Evolutionary conservation across 169 alveolate genomes (phyloP).

Genomic region (Babesia gibsoni): DNA sequence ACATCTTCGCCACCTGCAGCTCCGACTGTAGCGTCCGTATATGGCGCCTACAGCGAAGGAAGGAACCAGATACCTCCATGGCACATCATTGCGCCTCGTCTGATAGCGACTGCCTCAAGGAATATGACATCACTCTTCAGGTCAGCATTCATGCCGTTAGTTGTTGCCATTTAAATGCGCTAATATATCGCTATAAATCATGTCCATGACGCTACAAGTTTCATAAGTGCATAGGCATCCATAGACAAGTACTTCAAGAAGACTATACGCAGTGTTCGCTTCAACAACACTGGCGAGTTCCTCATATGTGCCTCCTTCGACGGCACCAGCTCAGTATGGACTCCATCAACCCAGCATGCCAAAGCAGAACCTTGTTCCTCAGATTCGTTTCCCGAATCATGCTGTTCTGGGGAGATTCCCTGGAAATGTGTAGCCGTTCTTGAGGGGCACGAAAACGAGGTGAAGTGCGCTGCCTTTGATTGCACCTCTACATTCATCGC

Average conservation of each 20-base stretch:
- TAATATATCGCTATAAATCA: neutral
- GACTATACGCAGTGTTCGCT: conserved; percentile 68
- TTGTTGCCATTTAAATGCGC: neutral
- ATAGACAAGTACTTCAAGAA: conserved; percentile 68
- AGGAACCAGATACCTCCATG: neutral
- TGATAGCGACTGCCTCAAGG: conserved; percentile 20
- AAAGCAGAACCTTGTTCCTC: neutral
- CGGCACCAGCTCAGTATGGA: conserved; percentile 62
- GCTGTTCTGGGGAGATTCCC: neutral
- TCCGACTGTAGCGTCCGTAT: conserved; percentile 93
- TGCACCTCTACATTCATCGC: conserved; percentile 66
- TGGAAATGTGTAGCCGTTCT: conserved; percentile 65
- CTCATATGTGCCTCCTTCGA: conserved; percentile 75
- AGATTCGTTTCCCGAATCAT: neutral
- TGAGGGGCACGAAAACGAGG: conserved; percentile 79
- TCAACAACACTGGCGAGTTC: conserved; percentile 67
- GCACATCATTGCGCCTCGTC: conserved; percentile 26
- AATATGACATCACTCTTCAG: conserved; percentile 42
- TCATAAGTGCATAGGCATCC: conserved; percentile 38
- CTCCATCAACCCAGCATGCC: neutral
- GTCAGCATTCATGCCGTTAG: conserved; percentile 4
- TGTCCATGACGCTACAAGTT: neutral
- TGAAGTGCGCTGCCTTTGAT: conserved; percentile 72
- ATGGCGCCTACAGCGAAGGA: conserved; percentile 72
- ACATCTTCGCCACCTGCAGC: conserved; percentile 91